Evolutionary conservation across 2,329 filamentous ascomycete genomes (phyloP), one percentile per base, ranked within the genome.

Genomic region (Aurifilum marmelostoma): DNA sequence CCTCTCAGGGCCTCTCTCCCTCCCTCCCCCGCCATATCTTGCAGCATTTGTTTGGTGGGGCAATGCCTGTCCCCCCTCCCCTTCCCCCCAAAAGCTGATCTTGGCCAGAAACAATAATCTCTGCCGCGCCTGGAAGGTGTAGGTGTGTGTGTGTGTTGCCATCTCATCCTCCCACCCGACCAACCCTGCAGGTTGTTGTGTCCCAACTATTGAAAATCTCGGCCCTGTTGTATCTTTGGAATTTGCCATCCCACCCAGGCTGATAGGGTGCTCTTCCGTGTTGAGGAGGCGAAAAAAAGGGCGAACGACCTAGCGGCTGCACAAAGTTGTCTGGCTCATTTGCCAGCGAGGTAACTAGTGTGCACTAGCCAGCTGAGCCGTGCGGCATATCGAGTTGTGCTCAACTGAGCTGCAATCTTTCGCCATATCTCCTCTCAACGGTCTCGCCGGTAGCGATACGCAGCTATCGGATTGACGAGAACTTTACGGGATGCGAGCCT

Each of bases 61-160:
- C 60, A n/a, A 61, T 67, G 65, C 68, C 50, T 64, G 68, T 70
- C 65, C 41, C 41, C 61, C 12, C 41, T 24, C 60, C 39, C 37
- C 12, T 34, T 34, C 34, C 39, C 37, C 24, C 24, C 12, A 14
- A 18, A 29, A 50, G 61, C 61, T 50, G 61, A 63, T 63, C 61
- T 63, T 63, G 39, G 61, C 61, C 61, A 29, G 24, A 50, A 63
- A 63, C 50, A 63, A 43, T 16, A 12, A 29, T 47, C 39, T 43
- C 61, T 63, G 61, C 61, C 61, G 41, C 61, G 61, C 34, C 24
- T 50, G 18, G 24, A 63, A 43, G 39, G 47, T 47, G n/a, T n/a
- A n/a, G n/a, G n/a, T n/a, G n/a, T n/a, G n/a, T n/a, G n/a, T n/a
- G n/a, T n/a, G 43, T 47, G 43, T 62, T 63, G 39, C 59, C 59